Evolutionary conservation across 179 eudicot species (phyloP).

Genomic region (Vitellaria paradoxa): DNA sequence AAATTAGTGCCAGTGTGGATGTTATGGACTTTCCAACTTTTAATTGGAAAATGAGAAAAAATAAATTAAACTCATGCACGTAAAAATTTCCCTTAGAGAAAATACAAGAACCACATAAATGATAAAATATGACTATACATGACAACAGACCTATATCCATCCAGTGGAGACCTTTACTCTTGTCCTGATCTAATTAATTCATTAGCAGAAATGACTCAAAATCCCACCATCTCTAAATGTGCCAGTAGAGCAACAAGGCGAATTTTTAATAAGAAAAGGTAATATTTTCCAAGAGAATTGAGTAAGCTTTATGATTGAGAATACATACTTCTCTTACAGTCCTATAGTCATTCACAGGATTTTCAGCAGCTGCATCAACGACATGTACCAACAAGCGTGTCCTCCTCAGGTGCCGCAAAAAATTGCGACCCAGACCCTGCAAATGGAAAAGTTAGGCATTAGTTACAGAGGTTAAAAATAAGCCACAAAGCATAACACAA

Average conservation of each 20-base stretch:
- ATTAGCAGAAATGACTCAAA: neutral
- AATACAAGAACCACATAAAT: neutral
- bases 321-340: constrained; percentile 83
- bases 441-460: constrained; percentile 19
- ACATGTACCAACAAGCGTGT: constrained; percentile 91
- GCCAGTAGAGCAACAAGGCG: neutral
- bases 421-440: constrained; percentile 97
- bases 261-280: neutral
- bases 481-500: constrained; percentile 11
- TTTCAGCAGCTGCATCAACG: constrained; percentile 81
- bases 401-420: constrained; percentile 88
- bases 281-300: neutral
- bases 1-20: neutral
- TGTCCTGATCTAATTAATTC: neutral
- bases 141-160: neutral
- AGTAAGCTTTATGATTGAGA: neutral
- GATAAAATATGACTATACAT: neutral
- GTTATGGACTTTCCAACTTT: neutral
- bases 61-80: neutral
- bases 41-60: neutral
- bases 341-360: constrained; percentile 81
- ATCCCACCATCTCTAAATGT: neutral
- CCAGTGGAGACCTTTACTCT: neutral
- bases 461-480: constrained; percentile 7
- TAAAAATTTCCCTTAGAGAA: neutral